A percentile compares a stretch with the other conserved stretches of the same genome.
These are phyloP conservation scores for Yamagishiella unicocca DNA, from an alignment of 139 green algal genomes.

Conservation along the genomic window DNA sequence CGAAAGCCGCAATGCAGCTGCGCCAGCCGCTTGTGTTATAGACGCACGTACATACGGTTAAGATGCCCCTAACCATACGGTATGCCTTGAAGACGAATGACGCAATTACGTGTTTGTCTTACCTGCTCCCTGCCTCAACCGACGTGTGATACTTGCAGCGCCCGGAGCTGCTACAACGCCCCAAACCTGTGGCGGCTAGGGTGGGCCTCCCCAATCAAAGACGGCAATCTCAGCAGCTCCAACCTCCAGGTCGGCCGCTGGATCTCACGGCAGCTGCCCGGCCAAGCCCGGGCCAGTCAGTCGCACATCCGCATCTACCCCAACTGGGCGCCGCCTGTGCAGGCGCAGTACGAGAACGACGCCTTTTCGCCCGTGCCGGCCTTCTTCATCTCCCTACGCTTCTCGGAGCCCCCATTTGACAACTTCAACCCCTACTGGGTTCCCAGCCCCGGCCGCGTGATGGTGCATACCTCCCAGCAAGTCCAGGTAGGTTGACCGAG, in stretches of 20 bases:
- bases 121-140: too few relatives aligned
- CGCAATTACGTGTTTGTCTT: too few relatives aligned
- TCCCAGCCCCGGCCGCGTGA: too few relatives aligned
- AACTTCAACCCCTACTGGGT: background rate
- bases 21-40: too few relatives aligned
- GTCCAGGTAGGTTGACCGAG: too few relatives aligned
- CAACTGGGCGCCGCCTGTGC: background rate
- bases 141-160: background rate
- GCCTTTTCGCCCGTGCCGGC: background rate
- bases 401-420: background rate
- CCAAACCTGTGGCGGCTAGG: constrained; percentile 1
- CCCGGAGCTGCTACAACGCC: constrained; percentile 4
- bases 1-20: too few relatives aligned
- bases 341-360: too few relatives aligned
- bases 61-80: too few relatives aligned
- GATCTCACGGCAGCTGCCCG: background rate
- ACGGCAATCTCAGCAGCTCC: background rate
- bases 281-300: background rate
- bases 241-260: background rate
- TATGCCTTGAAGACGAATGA: too few relatives aligned
- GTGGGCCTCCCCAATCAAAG: background rate
- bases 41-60: too few relatives aligned
- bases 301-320: constrained; percentile 17
- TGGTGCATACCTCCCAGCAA: too few relatives aligned
- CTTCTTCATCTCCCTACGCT: constrained; percentile 18